Evolutionary conservation across 2,329 filamentous ascomycete genomes (phyloP).

Genomic region (Monosporascus sp.): DNA sequence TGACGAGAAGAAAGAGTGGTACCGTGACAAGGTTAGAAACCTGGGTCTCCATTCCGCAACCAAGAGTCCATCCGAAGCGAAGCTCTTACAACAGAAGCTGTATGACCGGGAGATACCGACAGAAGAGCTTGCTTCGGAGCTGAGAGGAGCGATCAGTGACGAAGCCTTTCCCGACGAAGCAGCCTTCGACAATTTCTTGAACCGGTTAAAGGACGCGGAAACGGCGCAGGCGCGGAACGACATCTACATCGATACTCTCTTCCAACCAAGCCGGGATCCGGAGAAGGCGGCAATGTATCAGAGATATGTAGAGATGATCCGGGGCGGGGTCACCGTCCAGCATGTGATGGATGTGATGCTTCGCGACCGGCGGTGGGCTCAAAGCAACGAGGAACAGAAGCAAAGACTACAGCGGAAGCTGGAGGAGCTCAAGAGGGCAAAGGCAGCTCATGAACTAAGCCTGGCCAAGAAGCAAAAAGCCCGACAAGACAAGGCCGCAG

Average conservation of each 20-base stretch:
- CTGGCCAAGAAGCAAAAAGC: constrained; percentile 25
- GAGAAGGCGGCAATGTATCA: constrained; percentile 22
- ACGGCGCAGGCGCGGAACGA: constrained; percentile 29
- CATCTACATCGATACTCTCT: constrained; percentile 37
- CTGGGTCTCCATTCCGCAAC: constrained; percentile 20
- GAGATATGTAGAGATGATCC: constrained; percentile 35
- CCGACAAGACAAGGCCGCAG: constrained; percentile 37
- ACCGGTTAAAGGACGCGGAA: constrained; percentile 26
- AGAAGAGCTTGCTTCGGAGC: constrained; percentile 20
- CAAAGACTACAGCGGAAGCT: constrained; percentile 32
- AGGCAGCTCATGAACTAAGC: constrained; percentile 32
- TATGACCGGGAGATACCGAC: constrained; percentile 20
- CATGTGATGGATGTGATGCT: constrained; percentile 25
- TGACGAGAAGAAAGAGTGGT: constrained; percentile 49
- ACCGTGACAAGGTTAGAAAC: constrained; percentile 31
- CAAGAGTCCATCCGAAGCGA: constrained; percentile 18
- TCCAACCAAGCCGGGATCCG: constrained; percentile 31
- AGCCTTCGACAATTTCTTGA: constrained; percentile 25
- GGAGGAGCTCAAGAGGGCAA: constrained; percentile 42
- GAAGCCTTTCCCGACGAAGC: constrained; percentile 14
- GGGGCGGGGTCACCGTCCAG: constrained; percentile 21
- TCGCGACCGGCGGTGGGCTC: constrained; percentile 25
- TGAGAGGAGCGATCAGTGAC: constrained; percentile 18
- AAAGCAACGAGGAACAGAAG: constrained; percentile 28
- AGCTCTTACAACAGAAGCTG: constrained; percentile 20